A percentile compares a stretch with the other conserved stretches of the same genome.
These are phyloP conservation scores for Dendrobium chrysotoxum DNA, from an alignment of 106 monocot genomes.

Conservation along the genomic window DNA sequence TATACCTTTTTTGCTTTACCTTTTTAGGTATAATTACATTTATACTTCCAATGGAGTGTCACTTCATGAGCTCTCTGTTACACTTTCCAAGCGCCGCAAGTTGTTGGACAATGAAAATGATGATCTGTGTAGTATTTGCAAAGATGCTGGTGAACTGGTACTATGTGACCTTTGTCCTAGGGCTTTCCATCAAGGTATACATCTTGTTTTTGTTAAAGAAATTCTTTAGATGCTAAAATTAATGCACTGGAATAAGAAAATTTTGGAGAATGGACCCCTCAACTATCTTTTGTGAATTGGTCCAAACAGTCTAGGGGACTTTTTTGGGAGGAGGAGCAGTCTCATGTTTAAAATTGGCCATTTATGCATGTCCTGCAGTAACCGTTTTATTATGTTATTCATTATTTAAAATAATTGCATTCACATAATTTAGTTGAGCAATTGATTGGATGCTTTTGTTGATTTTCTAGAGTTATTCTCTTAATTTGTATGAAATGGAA, in stretches of 20 bases:
- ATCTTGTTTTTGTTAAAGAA: background rate
- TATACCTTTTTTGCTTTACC: conserved; percentile 1
- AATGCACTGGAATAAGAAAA: background rate
- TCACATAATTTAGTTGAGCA: background rate
- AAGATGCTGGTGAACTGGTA: conserved; percentile 84
- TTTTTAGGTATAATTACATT: conserved; percentile 79
- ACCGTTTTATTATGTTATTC: background rate
- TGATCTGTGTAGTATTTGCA: conserved; percentile 88
- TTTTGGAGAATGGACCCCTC: background rate
- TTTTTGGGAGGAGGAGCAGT: background rate
- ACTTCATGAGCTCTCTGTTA: conserved; percentile 89
- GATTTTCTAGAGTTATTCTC: background rate
- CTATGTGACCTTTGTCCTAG: conserved; percentile 93
- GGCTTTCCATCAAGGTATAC: conserved; percentile 85
- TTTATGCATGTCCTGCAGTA: background rate
- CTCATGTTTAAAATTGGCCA: background rate
- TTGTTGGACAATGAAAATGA: conserved; percentile 64
- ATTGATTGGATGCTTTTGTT: background rate
- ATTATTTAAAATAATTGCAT: background rate
- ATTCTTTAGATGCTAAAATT: background rate
- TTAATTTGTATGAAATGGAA: background rate
- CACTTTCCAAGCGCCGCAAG: conserved; percentile 61
- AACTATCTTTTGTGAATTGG: background rate
- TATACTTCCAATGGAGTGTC: conserved; percentile 98
- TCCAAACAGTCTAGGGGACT: background rate